phyloP scores from a whole-genome alignment of 1,139 yeast genomes.

The Lodderomyces parapsilosis region DNA sequence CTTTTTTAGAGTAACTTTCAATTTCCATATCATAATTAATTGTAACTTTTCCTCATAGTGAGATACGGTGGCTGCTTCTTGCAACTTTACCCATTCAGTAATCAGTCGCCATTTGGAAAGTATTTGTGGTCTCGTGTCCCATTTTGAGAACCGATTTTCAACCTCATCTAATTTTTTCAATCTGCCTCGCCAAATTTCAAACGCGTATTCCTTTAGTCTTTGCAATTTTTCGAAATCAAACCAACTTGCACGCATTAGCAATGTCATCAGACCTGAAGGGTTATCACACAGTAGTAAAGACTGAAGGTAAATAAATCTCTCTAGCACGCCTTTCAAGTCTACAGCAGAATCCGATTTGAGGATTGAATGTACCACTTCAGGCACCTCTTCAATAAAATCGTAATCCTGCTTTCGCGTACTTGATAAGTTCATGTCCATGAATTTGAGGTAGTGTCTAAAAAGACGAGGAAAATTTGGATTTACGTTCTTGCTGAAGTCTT shows the following conservation, averaged over 20 bases:
- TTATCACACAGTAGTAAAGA: background rate
- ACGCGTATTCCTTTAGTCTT: conserved; percentile 2
- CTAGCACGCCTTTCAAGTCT: conserved; percentile 16
- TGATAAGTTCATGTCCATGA: background rate
- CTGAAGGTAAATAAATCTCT: background rate
- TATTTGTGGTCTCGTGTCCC: background rate
- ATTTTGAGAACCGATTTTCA: background rate
- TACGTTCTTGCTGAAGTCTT: background rate
- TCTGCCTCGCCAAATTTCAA: conserved; percentile 13
- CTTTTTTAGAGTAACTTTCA: background rate
- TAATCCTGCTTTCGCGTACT: conserved; percentile 16
- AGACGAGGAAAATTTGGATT: background rate
- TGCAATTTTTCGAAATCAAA: conserved; percentile 7
- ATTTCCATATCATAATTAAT: background rate
- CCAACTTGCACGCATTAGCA: conserved; percentile 12
- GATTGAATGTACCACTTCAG: conserved; percentile 22
- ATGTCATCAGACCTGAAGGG: conserved; percentile 3
- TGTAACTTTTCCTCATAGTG: background rate
- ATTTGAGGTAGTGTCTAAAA: background rate
- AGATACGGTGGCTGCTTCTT: background rate
- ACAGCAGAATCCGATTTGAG: conserved; percentile 31
- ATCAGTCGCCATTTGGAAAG: background rate
- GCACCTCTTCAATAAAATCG: conserved; percentile 24
- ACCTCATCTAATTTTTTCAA: conserved; percentile 4
- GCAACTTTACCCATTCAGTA: background rate